Evolutionary conservation across 352 stramenopile species (phyloP), one percentile per base, ranked within the genome.

Genomic region (Globisporangium megalacanthum): DNA sequence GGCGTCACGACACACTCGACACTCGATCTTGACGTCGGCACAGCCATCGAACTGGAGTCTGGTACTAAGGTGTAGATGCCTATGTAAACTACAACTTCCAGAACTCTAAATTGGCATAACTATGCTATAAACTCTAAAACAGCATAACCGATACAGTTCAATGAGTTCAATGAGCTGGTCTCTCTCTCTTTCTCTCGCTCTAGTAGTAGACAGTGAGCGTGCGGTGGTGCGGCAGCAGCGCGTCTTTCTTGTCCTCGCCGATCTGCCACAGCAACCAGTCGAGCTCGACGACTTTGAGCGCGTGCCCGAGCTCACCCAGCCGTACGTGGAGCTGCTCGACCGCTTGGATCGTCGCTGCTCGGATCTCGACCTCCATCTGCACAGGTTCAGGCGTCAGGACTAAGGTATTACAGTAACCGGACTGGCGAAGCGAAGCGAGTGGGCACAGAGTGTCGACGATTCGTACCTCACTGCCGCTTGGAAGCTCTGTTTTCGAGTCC

Each of bases 201-300:
- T n/a, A 96, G 56, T 96, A 96, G 65, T 91, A 96, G 31, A 93
- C 77, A 47, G 79, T 95, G 20, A 86, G 73, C 44, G 83, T 94
- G 49, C 84, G 79, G 64, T 96, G 88, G 63, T 96, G 83, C 31
- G 82, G 79, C 52, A 75, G 58, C 42, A 95, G 60, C n/a, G 58
- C n/a, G 29, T 92, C 72, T 54, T 92, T 95, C 58, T 63, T 73
- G 53, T 82, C 62, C 50, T 96, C 88, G 3, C 88, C 88, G 59
- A 83, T 84, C 60, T 95, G 80, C 88, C 88, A 96, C 8, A 96
- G 67, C 29, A 92, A 58, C 88, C 88, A 96, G 66, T 96, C 88
- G 20, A 95, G 75, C 57, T 95, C 84, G 41, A 89, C 79, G 22
- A 94, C 79, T 35, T 84, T 74, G 15, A 88, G 75, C 9, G 41